Evolutionary conservation across 106 monocot genomes (phyloP), one percentile per base, ranked within the genome.

Genomic region (Narthecium ossifragum): DNA sequence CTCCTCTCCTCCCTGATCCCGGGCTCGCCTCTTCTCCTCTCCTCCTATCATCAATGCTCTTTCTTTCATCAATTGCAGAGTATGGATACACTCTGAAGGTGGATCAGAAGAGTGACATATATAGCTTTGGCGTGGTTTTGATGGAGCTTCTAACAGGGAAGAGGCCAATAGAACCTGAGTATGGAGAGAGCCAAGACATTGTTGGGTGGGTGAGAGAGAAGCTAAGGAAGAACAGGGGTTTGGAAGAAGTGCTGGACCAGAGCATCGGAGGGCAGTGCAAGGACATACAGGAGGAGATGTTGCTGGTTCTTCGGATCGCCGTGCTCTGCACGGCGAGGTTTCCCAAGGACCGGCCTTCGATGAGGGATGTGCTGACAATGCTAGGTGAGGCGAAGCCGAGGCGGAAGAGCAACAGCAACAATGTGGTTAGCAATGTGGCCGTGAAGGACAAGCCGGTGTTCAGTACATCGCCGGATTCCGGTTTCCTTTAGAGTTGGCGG

Each of bases 101-200:
- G n/a, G n/a, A n/a, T n/a, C n/a, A n/a, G n/a, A n/a, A n/a, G n/a
- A 83, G 91, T 65, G 91, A 92, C 53, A 55, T 92, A 23, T 92
- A 92, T 47, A 92, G 92, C 70, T 92, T 56, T 63, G 92, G 92
- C 2, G 92, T 92, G 46, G 83, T 92, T 55, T 56, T 92, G 78
- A n/a, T n/a, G n/a, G n/a, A n/a, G n/a, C 76, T 92, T 24, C 63
- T 88, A 58, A 92, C 47, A 26, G 92, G 92, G 40, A 58, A 81
- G 62, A 62, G 80, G 34, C 53, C 88, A 13, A 88, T 88, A 62
- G 92, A 76, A 48, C 61, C 78, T 14, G 88, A 80, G 49, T 90
- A 73, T 64, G 90, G 90, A 5, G 92, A 84, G 62, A 88, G 87
- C 30, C 83, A 78, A 63, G 80, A 62, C 69, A 75, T 92, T 4